Evolutionary conservation across 805 yeast species (phyloP).

Genomic region (Suhomyces faveliae): DNA sequence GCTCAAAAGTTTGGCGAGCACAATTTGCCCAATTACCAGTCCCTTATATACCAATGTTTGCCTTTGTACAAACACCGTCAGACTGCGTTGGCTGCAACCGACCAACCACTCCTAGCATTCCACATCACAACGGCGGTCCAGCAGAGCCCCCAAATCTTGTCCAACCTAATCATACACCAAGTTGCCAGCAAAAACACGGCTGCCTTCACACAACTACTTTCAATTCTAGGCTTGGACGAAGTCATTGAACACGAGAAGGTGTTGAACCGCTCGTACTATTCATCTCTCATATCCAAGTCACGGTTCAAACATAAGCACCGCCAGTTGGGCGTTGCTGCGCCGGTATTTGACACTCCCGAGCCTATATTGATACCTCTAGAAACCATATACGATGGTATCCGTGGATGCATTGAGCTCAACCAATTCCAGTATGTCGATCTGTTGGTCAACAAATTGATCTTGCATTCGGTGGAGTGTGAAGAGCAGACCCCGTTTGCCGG

Average conservation of each 20-base stretch:
- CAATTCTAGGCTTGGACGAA: conserved; percentile 26
- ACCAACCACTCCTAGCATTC: conserved; percentile 11
- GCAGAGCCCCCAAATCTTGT: conserved; percentile 29
- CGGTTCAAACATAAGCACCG: conserved; percentile 12
- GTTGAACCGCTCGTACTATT: conserved; percentile 17
- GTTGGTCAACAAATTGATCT: conserved; percentile 31
- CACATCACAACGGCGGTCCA: conserved; percentile 28
- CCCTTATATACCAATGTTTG: conserved; percentile 26
- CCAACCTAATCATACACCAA: conserved; percentile 26
- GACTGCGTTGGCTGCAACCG: conserved; percentile 18
- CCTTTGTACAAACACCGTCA: conserved; percentile 21
- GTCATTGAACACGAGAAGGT: conserved; percentile 21
- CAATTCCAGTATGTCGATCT: conserved; percentile 30
- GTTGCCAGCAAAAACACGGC: conserved; percentile 16
- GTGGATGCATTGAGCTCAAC: conserved; percentile 26
- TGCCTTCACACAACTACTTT: conserved; percentile 24
- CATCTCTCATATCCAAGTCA: conserved; percentile 28
- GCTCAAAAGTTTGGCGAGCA: conserved; percentile 23
- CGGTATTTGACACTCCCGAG: conserved; percentile 10
- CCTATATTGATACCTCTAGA: conserved; percentile 18
- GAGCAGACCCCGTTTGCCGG: not conserved
- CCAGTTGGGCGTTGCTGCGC: conserved; percentile 8
- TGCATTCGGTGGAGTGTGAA: conserved; percentile 18
- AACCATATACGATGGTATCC: conserved; percentile 27
- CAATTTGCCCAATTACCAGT: conserved; percentile 24